Evolutionary conservation across 768 basidiomycete species (phyloP), one percentile per base, ranked within the genome.

Genomic region (Agrocybe pediades): DNA sequence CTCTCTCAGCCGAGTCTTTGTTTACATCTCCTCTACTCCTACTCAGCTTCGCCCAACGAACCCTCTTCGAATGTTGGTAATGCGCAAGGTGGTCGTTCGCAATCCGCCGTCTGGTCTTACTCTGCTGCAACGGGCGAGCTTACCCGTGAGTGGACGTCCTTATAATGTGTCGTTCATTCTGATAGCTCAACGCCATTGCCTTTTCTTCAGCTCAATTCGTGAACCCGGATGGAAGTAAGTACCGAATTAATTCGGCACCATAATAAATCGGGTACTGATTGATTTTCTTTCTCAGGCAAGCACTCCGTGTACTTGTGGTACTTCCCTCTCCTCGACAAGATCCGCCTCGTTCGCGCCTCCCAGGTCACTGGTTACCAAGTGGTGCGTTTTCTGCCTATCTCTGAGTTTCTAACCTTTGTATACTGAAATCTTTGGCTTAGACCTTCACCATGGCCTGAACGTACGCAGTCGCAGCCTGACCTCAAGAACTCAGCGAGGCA

Each of bases 91-190:
- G 39, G 44, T 15, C 30, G 16, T 13, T 41, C 54, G 1, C 43
- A 56, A n/a, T 56, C 54, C 17, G 21, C 54, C 13, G 33, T 56
- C 39, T 56, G 54, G 54, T 46, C 21, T 23, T 56, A 51, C 30
- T 36, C 24, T 20, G n/a, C 49, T 6, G 21, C 26, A 15, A 44
- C 48, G 7, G 25, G 46, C 6, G 26, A 30, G 15, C 36, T 56
- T 23, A 51, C 43, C 11, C 39, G 53, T 54, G 33, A 21, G 49
- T 33, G 21, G n/a, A 50, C 33, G 33, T 3, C 33, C 11, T 33
- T 24, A 9, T 26, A 9, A 3, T 43, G 24, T 41, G 36, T 26
- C 16, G 27, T 19, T 13, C 24, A n/a, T 20, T 23, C 15, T n/a
- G 16, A 30, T 11, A 17, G 15, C 42, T 43, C 15, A 45, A n/a